These are phyloP conservation scores for Perilla frutescens DNA, from an alignment of 257 asterid genomes.

Conservation along the genomic window DNA sequence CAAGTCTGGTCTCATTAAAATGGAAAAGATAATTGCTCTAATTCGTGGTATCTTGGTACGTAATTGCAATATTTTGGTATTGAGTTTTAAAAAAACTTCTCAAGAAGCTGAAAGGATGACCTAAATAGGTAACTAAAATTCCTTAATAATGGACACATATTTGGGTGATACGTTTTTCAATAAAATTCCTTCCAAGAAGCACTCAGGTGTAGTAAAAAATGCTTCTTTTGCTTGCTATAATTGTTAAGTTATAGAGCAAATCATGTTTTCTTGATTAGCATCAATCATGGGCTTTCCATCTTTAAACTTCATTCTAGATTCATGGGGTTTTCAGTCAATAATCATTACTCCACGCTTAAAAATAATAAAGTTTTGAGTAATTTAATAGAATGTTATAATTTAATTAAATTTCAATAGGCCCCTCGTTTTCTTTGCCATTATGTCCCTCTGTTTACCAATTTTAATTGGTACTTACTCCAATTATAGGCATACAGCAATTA, in stretches of 20 bases:
- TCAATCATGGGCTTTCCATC: constrained; percentile 32
- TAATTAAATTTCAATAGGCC: background rate
- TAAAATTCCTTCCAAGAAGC: too few species aligned
- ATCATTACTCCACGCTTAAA: constrained; percentile 1
- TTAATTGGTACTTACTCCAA: too few species aligned
- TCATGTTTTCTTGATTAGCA: constrained; percentile 33
- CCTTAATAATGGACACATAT: too few species aligned
- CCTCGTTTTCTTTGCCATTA: background rate
- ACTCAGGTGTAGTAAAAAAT: background rate
- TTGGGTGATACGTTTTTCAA: too few species aligned
- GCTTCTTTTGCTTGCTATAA: background rate
- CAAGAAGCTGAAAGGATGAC: too few species aligned
- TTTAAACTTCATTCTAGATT: background rate
- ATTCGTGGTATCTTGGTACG: too few species aligned
- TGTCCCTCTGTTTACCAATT: constrained; percentile 7
- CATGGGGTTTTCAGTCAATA: background rate
- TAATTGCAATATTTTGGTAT: too few species aligned
- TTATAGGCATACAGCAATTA: background rate
- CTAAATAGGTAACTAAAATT: too few species aligned
- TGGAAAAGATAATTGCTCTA: too few species aligned
- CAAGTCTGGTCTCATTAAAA: too few species aligned
- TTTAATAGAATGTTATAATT: background rate
- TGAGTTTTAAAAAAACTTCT: too few species aligned
- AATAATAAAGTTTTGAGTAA: background rate
- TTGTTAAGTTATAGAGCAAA: background rate